A percentile compares a stretch with the other conserved stretches of the same genome.
These are phyloP conservation scores for Pseudevernia furfuracea DNA, from an alignment of 495 filamentous ascomycete genomes.

Conservation along the genomic window DNA sequence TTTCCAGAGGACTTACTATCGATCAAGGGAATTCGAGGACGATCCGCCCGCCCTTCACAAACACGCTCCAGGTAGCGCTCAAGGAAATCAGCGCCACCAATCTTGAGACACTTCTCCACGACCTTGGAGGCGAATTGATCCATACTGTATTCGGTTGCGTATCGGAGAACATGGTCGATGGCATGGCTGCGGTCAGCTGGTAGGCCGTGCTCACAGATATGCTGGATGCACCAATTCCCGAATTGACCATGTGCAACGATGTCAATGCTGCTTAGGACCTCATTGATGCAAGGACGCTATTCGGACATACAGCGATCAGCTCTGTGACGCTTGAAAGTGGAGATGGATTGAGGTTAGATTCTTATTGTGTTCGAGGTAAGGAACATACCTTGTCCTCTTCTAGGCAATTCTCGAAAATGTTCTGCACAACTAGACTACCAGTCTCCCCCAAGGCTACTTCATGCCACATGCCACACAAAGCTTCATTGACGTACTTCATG, in stretches of 20 bases:
- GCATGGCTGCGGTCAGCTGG: conserved; percentile 86
- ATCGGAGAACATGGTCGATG: conserved; percentile 87
- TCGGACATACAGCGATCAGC: conserved; percentile 32
- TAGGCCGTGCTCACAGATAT: conserved; percentile 95
- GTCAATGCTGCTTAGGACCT: conserved; percentile 88
- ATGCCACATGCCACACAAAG: conserved; percentile 95
- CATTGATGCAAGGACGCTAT: conserved; percentile 91
- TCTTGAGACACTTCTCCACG: conserved; percentile 97
- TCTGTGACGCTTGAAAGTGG: conserved; percentile 5
- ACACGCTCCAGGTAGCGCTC: conserved; percentile 88
- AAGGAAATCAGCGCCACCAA: conserved; percentile 84
- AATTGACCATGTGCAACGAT: conserved; percentile 97
- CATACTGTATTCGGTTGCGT: conserved; percentile 94
- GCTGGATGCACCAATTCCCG: conserved; percentile 99
- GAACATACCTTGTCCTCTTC: conserved; percentile 89
- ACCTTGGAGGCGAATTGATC: conserved; percentile 99
- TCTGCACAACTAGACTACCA: conserved; percentile 94
- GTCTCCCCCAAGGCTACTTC: conserved; percentile 96
- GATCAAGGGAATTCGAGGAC: conserved; percentile 92
- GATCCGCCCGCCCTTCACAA: conserved; percentile 81
- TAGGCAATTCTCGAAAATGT: conserved; percentile 98
- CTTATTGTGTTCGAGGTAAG: background rate
- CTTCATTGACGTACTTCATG: conserved; percentile 97
- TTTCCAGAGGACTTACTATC: conserved; percentile 56
- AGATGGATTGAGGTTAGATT: background rate